A percentile compares a stretch with the other conserved stretches of the same genome.
Conservation (phyloP, 176 grass and related monocot genomes). For the Chloris gayana region DNA sequence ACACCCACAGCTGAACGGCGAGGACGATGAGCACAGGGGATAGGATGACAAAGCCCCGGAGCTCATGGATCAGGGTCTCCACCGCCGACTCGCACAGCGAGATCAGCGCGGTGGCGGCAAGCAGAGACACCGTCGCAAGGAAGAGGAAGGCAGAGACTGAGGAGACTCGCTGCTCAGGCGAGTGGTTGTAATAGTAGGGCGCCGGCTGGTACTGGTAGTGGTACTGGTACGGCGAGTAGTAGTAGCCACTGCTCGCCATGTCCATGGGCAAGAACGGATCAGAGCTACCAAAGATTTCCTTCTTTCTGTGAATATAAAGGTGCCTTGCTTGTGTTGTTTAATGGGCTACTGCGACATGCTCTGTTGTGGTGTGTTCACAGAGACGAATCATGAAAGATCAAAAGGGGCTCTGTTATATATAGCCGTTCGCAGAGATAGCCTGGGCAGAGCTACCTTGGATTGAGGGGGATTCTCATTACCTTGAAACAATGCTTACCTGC, state of each 20-base stretch:
- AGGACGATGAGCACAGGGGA: constrained; percentile 74
- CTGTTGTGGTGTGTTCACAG: constrained; percentile 1
- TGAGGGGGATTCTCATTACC: constrained; percentile 41
- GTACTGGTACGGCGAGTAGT: constrained; percentile 48
- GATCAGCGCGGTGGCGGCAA: constrained; percentile 48
- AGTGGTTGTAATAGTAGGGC: constrained; percentile 49
- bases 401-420: constrained; percentile 23
- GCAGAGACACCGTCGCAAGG: constrained; percentile 48
- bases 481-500: neutral
- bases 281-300: neutral
- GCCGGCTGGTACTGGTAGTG: constrained; percentile 48
- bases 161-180: constrained; percentile 26
- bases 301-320: constrained; percentile 5
- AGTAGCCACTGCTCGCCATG: constrained; percentile 45
- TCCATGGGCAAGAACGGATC: neutral
- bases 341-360: neutral
- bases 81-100: constrained; percentile 63
- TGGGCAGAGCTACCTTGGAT: constrained; percentile 30
- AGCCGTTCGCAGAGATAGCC: neutral
- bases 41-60: constrained; percentile 55
- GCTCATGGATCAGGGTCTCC: constrained; percentile 50
- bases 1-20: constrained; percentile 62
- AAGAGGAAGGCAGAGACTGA: constrained; percentile 61
- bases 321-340: neutral
- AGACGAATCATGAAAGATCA: neutral